A percentile compares a stretch with the other conserved stretches of the same genome.
Conservation (phyloP, 257 asterid species). For the Solanum clarkiae region DNA sequence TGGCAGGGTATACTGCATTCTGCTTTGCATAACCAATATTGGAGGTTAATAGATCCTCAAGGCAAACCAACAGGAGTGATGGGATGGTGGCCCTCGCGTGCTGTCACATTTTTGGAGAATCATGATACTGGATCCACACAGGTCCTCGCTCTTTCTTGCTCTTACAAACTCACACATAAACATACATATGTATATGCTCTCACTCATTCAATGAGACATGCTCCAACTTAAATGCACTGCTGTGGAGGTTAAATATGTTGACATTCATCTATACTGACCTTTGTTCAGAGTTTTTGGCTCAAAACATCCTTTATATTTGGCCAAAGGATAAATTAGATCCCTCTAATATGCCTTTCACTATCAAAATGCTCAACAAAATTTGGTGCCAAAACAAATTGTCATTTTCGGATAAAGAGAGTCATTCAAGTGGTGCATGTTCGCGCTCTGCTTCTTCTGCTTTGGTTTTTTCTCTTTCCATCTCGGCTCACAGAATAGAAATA, state of each 20-base stretch:
- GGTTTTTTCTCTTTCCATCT: not conserved
- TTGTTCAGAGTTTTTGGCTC: not conserved
- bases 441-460: not conserved
- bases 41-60: constrained; percentile 44
- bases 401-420: not conserved
- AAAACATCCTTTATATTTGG: not conserved
- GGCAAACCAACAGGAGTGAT: constrained; percentile 59
- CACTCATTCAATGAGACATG: not conserved
- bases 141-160: constrained; percentile 13
- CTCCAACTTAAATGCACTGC: not conserved
- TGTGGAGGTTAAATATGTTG: not conserved
- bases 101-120: constrained; percentile 53
- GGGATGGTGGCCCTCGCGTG: constrained; percentile 69
- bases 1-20: constrained; percentile 32
- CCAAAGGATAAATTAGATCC: not conserved
- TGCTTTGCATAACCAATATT: constrained; percentile 32
- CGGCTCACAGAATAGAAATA: not conserved
- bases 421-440: not conserved
- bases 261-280: not conserved
- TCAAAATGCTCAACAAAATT: not conserved
- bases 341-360: not conserved
- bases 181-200: not conserved
- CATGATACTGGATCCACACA: constrained; percentile 61
- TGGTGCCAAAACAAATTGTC: not conserved
- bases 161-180: not conserved